A percentile compares a stretch with the other conserved stretches of the same genome.
Conservation (phyloP, 176 grass and related monocot species). For the Triticum monococcum region DNA sequence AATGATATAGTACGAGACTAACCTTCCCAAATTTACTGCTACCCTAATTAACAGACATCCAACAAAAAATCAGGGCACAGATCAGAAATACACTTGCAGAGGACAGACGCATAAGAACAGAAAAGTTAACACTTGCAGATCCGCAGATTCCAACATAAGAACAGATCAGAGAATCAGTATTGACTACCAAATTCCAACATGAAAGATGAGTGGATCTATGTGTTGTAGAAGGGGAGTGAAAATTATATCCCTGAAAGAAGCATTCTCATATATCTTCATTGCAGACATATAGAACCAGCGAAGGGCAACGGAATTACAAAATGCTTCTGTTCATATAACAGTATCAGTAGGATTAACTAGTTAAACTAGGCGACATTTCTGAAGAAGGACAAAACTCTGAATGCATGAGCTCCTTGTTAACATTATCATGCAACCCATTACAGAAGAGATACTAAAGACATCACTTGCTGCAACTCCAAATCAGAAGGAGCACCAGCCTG, state of each 20-base stretch:
- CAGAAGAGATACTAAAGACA: not conserved
- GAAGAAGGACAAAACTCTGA: not conserved
- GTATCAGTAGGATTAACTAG: slow-evolving; percentile 18
- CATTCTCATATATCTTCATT: not conserved
- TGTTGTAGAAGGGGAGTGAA: not conserved
- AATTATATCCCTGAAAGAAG: not conserved
- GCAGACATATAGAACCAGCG: not conserved
- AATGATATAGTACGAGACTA: not conserved
- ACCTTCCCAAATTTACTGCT: not conserved
- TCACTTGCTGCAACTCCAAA: not conserved
- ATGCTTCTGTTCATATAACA: not conserved
- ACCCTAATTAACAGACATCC: too few relatives aligned
- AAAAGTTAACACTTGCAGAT: not conserved
- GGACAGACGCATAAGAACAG: not conserved
- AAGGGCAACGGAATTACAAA: not conserved
- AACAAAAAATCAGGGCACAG: not conserved
- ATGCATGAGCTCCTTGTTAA: slow-evolving; percentile 4
- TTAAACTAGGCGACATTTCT: not conserved
- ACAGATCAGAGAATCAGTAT: not conserved
- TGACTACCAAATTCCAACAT: not conserved
- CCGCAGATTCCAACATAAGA: too few relatives aligned
- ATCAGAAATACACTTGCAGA: not conserved
- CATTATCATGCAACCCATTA: slow-evolving; percentile 14
- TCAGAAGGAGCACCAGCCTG: not conserved
- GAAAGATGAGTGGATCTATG: not conserved